A percentile compares a stretch with the other conserved stretches of the same genome.
Evolutionary conservation across 495 filamentous ascomycete genomes (phyloP).

Genomic region (Neurospora sublineolata): DNA sequence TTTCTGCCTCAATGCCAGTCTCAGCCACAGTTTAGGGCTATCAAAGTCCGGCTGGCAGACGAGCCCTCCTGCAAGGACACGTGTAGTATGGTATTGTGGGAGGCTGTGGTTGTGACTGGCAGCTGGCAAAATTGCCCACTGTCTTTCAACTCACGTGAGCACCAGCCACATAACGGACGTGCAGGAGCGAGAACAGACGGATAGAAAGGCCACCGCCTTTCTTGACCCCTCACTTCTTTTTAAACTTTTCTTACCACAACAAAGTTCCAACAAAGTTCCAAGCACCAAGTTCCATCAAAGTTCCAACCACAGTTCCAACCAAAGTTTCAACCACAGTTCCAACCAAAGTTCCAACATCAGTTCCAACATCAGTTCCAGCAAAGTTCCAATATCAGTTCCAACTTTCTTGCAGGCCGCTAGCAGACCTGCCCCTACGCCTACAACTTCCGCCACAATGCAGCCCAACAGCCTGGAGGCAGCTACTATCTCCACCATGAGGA

Average conservation of each 20-base stretch:
- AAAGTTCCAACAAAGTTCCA: not conserved
- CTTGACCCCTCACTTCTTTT: not conserved
- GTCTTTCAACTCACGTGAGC: not conserved
- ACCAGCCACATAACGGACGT: not conserved
- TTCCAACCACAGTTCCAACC: not conserved
- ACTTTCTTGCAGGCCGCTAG: slow-evolving; percentile 6
- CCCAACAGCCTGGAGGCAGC: slow-evolving; percentile 64
- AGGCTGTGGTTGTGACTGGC: not conserved
- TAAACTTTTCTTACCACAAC: not conserved
- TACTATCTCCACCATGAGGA: too few species aligned
- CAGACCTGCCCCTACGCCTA: slow-evolving; percentile 8
- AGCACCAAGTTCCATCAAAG: not conserved
- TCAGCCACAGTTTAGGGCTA: not conserved
- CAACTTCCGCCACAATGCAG: too few species aligned
- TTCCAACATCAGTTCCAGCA: too few species aligned
- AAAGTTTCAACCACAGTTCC: too few species aligned
- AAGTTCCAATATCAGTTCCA: too few species aligned
- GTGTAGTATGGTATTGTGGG: not conserved
- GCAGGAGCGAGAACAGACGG: not conserved
- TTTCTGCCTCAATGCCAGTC: not conserved
- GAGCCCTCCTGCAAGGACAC: not conserved
- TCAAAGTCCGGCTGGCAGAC: not conserved
- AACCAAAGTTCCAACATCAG: too few species aligned
- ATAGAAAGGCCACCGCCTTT: not conserved
- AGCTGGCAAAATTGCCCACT: not conserved